Evolutionary conservation across 768 basidiomycete species (phyloP).

Genomic region (Pleurotus tuoliensis): DNA sequence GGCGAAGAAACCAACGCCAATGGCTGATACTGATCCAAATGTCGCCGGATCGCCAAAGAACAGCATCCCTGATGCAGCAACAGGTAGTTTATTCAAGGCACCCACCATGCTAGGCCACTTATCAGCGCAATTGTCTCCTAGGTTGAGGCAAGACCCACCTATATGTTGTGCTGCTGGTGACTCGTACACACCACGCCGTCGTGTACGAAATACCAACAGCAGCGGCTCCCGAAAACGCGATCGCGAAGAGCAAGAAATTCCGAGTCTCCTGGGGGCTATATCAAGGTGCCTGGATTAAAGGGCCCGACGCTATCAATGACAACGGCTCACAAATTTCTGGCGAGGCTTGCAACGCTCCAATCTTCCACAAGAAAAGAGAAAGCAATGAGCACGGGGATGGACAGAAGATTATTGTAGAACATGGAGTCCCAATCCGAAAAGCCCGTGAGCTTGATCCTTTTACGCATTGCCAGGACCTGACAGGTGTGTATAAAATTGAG

Average conservation of each 20-base stretch:
- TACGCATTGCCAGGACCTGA: conserved; percentile 93
- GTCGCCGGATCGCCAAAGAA: conserved; percentile 94
- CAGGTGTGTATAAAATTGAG: not conserved
- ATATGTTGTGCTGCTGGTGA: conserved; percentile 97
- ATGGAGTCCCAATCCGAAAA: conserved; percentile 99
- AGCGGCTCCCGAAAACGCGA: conserved; percentile 94
- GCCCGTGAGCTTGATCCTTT: conserved; percentile 89
- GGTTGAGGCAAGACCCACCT: conserved; percentile 45
- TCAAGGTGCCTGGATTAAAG: conserved; percentile 3
- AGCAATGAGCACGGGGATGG: conserved; percentile 82
- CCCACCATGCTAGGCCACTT: conserved; percentile 78
- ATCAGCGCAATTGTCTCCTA: conserved; percentile 5
- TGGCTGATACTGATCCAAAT: conserved; percentile 82
- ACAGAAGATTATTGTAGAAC: conserved; percentile 97
- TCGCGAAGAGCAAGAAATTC: conserved; percentile 75
- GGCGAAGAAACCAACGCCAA: conserved; percentile 86
- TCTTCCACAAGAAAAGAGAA: conserved; percentile 86
- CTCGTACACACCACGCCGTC: conserved; percentile 97
- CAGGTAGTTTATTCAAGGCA: conserved; percentile 94
- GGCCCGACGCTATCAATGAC: not conserved
- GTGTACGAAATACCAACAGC: conserved; percentile 98
- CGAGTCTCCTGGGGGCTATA: conserved; percentile 80
- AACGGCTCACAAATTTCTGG: conserved; percentile 80
- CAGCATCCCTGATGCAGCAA: conserved; percentile 97
- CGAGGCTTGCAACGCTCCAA: conserved; percentile 79